Percentiles rank a stretch among this genome's conserved stretches.
phyloP scores from a whole-genome alignment of 495 filamentous ascomycete species.

The Barbatosphaeria neglecta region DNA sequence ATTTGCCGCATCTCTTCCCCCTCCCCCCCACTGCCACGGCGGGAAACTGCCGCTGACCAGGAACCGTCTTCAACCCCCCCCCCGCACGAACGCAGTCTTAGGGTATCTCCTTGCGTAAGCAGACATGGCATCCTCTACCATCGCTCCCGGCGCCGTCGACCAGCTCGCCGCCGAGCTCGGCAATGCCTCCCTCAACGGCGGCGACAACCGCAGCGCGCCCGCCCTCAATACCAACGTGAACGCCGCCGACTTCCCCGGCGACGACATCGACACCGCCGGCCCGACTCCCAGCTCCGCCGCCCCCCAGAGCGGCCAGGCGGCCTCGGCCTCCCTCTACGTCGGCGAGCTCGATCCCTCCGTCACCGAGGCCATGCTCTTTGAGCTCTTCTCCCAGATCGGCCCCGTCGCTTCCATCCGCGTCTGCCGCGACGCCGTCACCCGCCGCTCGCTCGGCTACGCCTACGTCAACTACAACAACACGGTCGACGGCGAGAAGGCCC shows the following conservation, averaged over 20 bases:
- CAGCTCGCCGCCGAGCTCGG: conserved; percentile 55
- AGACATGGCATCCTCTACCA: conserved; percentile 48
- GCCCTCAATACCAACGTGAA: conserved; percentile 57
- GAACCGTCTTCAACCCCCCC: no score
- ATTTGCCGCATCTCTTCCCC: neutral
- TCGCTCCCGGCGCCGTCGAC: conserved; percentile 53
- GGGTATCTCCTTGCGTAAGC: conserved; percentile 5
- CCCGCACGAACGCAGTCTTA: neutral
- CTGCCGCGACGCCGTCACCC: conserved; percentile 97
- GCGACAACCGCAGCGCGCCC: conserved; percentile 46
- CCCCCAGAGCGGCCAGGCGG: conserved; percentile 63
- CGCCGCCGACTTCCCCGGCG: conserved; percentile 32
- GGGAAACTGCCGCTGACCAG: neutral
- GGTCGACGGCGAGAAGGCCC: conserved; percentile 87
- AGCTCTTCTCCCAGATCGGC: conserved; percentile 98
- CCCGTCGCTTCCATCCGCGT: conserved; percentile 99
- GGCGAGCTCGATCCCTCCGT: conserved; percentile 95
- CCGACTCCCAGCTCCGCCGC: conserved; percentile 62
- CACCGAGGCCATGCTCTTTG: conserved; percentile 99
- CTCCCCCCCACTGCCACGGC: neutral
- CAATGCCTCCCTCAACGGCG: conserved; percentile 48
- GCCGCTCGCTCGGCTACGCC: conserved; percentile 96
- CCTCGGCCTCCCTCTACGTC: conserved; percentile 95
- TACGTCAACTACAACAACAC: conserved; percentile 99
- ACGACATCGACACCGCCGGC: conserved; percentile 46